Base-by-base conservation (phyloP, 805 yeast species). In the Starmerella roubikii region DNA sequence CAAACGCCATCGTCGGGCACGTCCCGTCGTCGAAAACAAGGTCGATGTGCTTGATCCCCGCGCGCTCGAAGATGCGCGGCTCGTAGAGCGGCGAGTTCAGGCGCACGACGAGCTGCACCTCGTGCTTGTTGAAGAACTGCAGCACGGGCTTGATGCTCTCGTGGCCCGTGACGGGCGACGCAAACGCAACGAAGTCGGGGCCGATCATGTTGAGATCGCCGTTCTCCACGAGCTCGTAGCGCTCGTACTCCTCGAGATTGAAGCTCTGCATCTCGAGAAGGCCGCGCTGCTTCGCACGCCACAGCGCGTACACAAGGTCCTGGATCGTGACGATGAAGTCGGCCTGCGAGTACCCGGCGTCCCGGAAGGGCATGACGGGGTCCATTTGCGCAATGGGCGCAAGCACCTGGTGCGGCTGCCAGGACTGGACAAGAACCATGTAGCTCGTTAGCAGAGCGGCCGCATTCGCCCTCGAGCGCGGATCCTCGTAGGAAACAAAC, bases 1-100 rank as follows among this genome's bases (percentile, higher is more conserved):
- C 98, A 51, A 78, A 82, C 13, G 86, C 91, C 74, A 91, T 69
- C 6, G 93, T 80, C 15, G 98, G 98, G 57, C 97, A 91, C 2
- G 97, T 85, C 23, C 98, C 98, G 59, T 91, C 98, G 51, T 91
- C 97, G 59, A 91, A 91, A 31, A 88, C 81, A 85, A 91, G 80
- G 58, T 91, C 98, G 16, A 88, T 67, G 58, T 91, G 98, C 53
- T 79, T 77, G 48, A 91, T 84, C 3, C 81, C 85, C 39, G 81
- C 65, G 47, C 75, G 76, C 47, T 79, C 82, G 56, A 91, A 91
- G 56, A 86, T 93, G 24, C 64, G 65, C 39, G 79, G 76, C 54
- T 88, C 91, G 62, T 91, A 91, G 34, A 91, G 67, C 52, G 83
- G 94, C 1, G 95, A 83, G 59, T 91, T 91, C 41, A 91, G 69